Base-by-base conservation (phyloP, 2,329 filamentous ascomycete genomes). In the Pseudogymnoascus sp. region DNA sequence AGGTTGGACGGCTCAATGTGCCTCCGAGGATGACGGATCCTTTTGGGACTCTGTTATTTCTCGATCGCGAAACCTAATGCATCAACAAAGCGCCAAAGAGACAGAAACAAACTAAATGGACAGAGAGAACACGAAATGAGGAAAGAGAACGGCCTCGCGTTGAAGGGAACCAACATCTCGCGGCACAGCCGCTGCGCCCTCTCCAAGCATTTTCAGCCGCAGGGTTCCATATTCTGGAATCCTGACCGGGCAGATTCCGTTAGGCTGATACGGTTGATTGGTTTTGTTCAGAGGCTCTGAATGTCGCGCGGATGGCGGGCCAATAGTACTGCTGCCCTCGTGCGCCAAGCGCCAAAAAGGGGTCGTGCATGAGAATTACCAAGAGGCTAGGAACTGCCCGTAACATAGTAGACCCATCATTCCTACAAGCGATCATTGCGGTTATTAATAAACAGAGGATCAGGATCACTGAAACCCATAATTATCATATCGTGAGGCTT, bases 201-300 rank as follows among this genome's bases (percentile, higher is more conserved):
- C 21, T 19, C 51, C 51, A 34, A 57, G 51, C 28, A 48, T 51
- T 34, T 34, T 57, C 51, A 57, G 51, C 51, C 51, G 51, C 51
- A 57, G 51, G 28, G 28, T 57, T 7, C 51, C 28, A 19, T 21
- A 19, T 57, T 57, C 51, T 19, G 5, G 51, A 57, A 57, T 57
- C 51, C 28, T 57, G 51, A 19, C 10, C 51, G 51, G 51, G 51
- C 25, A 11, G 51, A 19, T 57, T 57, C 25, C 51, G 51, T 34
- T 31, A 14, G 51, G n/a, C 51, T 57, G n/a, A 34, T 13, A 34
- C 31, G 13, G 10, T 13, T 34, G 31, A 36, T 57, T 57, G 51
- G 28, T 36, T 11, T 19, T 57, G n/a, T 36, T 11, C n/a, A 34
- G 10, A 57, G 28, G 28, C n/a, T 36, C 28, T 14, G 28, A 57